These are phyloP conservation scores for Acrocalymma vagum DNA, from an alignment of 2,329 filamentous ascomycete genomes.

Conservation along the genomic window DNA sequence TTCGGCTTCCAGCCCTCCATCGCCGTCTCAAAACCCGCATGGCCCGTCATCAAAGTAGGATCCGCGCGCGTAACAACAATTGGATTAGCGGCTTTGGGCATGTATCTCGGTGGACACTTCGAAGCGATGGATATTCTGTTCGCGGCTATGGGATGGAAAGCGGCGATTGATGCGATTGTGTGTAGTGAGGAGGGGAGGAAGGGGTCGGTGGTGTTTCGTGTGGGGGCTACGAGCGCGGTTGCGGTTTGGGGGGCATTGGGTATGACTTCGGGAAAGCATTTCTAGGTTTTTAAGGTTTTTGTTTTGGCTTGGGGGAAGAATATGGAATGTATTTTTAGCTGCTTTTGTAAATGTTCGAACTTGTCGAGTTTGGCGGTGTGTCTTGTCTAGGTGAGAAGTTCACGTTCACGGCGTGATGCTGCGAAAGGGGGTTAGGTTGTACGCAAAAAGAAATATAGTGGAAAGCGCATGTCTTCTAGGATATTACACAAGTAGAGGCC, in stretches of 20 bases:
- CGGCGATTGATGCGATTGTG: slow-evolving; percentile 14
- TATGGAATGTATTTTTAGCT: no score
- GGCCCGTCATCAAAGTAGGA: slow-evolving; percentile 16
- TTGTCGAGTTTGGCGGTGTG: no score
- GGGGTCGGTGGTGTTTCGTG: slow-evolving; percentile 10
- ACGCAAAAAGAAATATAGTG: no score
- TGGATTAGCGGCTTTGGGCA: slow-evolving; percentile 14
- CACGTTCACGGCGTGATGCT: no score
- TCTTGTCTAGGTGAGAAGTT: no score
- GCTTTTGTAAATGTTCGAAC: no score
- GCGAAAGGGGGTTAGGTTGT: no score
- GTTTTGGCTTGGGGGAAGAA: no score
- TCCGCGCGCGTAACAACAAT: slow-evolving; percentile 16
- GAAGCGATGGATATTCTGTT: slow-evolving; percentile 20
- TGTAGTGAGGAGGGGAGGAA: slow-evolving; percentile 10
- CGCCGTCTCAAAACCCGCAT: slow-evolving; percentile 11
- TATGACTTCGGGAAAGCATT: slow-evolving; percentile 17
- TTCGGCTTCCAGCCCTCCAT: slow-evolving; percentile 13
- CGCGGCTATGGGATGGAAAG: slow-evolving; percentile 13
- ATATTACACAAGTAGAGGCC: no score
- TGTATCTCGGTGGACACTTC: slow-evolving; percentile 16
- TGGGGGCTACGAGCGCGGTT: slow-evolving; percentile 2
- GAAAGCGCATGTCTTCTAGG: no score
- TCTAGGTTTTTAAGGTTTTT: no score
- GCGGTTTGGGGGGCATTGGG: slow-evolving; percentile 18